Evolutionary conservation across 805 yeast species (phyloP).

Genomic region (Pichia eremophila): DNA sequence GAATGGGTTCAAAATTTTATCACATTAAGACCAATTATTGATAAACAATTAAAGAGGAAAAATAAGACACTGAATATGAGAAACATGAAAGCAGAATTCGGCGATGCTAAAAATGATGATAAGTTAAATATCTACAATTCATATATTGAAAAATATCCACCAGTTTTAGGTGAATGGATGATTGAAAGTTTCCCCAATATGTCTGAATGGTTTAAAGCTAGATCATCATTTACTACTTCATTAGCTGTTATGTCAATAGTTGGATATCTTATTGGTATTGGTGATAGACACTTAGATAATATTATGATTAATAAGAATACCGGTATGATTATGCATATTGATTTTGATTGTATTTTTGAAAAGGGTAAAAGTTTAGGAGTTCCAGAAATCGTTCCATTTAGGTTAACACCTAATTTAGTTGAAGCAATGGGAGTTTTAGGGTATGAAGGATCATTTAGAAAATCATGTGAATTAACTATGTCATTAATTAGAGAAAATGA

Average conservation of each 20-base stretch:
- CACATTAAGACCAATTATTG: slow-evolving; percentile 58
- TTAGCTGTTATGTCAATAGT: slow-evolving; percentile 96
- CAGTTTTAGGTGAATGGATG: slow-evolving; percentile 82
- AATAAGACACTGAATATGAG: slow-evolving; percentile 22
- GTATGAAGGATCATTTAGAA: slow-evolving; percentile 82
- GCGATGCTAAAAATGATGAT: slow-evolving; percentile 10
- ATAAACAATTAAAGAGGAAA: slow-evolving; percentile 15
- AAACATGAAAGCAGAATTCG: slow-evolving; percentile 18
- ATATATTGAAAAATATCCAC: slow-evolving; percentile 36
- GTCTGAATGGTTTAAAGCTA: slow-evolving; percentile 70
- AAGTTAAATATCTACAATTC: slow-evolving; percentile 29
- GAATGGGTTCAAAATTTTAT: slow-evolving; percentile 78
- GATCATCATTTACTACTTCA: slow-evolving; percentile 67
- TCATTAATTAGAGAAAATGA: slow-evolving; percentile 67
- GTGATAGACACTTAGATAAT: slow-evolving; percentile 95
- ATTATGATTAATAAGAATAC: slow-evolving; percentile 60
- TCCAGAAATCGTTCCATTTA: slow-evolving; percentile 92
- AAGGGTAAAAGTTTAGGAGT: slow-evolving; percentile 63
- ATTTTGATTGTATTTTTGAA: slow-evolving; percentile 92
- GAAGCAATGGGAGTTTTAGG: slow-evolving; percentile 84
- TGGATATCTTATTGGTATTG: slow-evolving; percentile 87
- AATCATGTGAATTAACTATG: slow-evolving; percentile 77
- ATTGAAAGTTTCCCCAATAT: slow-evolving; percentile 86
- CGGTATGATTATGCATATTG: slow-evolving; percentile 86
- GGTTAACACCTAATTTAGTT: slow-evolving; percentile 78